These are phyloP conservation scores for Candida andamanensis DNA, from an alignment of 805 yeast genomes.

Conservation along the genomic window DNA sequence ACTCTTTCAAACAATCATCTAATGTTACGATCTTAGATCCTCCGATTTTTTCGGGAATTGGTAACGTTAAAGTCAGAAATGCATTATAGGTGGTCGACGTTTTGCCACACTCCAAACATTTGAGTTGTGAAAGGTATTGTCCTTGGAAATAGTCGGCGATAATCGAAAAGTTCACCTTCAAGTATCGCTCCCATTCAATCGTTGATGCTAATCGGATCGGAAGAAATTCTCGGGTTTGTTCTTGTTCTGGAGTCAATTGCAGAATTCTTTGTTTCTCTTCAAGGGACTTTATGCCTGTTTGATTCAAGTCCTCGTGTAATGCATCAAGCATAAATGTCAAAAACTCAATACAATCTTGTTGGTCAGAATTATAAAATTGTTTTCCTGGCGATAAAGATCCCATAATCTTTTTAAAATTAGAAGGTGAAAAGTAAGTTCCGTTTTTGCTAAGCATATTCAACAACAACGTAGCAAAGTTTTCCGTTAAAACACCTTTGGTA, in stretches of 20 bases:
- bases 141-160: conserved; percentile 85
- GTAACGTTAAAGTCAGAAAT: conserved; percentile 73
- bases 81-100: conserved; percentile 87
- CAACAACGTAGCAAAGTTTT: conserved; percentile 57
- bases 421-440: conserved; percentile 51
- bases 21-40: conserved; percentile 27
- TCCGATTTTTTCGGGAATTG: conserved; percentile 54
- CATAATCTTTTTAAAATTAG: conserved; percentile 57
- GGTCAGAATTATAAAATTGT: conserved; percentile 62
- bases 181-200: conserved; percentile 87
- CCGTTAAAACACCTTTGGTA: conserved; percentile 72
- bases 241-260: conserved; percentile 56
- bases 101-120: conserved; percentile 63
- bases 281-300: conserved; percentile 34
- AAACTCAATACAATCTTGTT: conserved; percentile 85
- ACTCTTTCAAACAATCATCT: conserved; percentile 69
- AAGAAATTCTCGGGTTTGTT: conserved; percentile 61
- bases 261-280: conserved; percentile 37
- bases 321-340: conserved; percentile 69
- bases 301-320: conserved; percentile 81
- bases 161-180: conserved; percentile 71
- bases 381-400: conserved; percentile 59
- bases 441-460: conserved; percentile 47
- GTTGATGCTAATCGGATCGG: conserved; percentile 79
- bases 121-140: conserved; percentile 74